phyloP scores from a whole-genome alignment of 202 grass and related monocot species.

The Panicum hallii region DNA sequence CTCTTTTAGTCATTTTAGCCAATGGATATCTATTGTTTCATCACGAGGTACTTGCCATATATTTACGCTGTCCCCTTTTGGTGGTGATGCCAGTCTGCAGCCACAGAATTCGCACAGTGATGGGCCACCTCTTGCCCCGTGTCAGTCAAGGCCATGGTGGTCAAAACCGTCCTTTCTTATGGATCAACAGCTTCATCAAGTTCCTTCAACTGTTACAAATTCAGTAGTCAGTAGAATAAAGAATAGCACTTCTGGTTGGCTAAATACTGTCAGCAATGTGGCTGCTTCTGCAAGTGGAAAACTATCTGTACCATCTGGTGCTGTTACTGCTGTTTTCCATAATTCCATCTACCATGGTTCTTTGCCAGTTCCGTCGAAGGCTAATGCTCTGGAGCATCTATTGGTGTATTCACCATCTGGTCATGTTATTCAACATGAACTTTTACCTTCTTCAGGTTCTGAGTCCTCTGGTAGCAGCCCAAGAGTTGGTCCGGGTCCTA shows the following conservation, averaged over 20 bases:
- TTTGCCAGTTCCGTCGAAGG: slow-evolving; percentile 62
- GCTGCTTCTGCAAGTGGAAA: slow-evolving; percentile 96
- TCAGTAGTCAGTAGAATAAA: slow-evolving; percentile 98
- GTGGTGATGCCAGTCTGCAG: slow-evolving; percentile 89
- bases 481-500: slow-evolving; percentile 60
- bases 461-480: slow-evolving; percentile 72
- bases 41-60: slow-evolving; percentile 87
- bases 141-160: slow-evolving; percentile 92
- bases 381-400: slow-evolving; percentile 91
- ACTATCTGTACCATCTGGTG: slow-evolving; percentile 78
- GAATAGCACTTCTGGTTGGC: slow-evolving; percentile 86
- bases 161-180: slow-evolving; percentile 81
- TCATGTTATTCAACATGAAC: slow-evolving; percentile 98
- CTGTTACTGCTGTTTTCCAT: slow-evolving; percentile 79
- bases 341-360: slow-evolving; percentile 77
- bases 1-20: slow-evolving; percentile 94
- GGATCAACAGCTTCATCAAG: slow-evolving; percentile 85
- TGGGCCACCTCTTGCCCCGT: slow-evolving; percentile 76
- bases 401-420: slow-evolving; percentile 97
- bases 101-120: slow-evolving; percentile 72
- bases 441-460: slow-evolving; percentile 71
- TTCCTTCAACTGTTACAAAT: slow-evolving; percentile 78
- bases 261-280: slow-evolving; percentile 96
- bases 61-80: slow-evolving; percentile 90
- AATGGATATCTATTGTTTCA: slow-evolving; percentile 98